Evolutionary conservation across 805 yeast genomes (phyloP).

Genomic region (Spathaspora girioi): DNA sequence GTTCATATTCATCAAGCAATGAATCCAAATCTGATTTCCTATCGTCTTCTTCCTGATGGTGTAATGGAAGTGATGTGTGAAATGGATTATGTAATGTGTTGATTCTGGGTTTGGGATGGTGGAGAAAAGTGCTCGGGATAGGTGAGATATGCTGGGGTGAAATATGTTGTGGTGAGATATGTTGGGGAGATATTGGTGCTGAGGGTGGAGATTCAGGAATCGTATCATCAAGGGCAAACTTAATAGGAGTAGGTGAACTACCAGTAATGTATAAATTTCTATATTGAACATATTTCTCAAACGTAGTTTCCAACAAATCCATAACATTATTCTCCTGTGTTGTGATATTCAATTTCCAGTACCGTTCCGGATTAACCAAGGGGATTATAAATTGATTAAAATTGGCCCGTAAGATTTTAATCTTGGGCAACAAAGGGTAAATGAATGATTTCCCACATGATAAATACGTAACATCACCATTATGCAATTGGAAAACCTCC

Average conservation of each 20-base stretch:
- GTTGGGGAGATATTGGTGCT: conserved; percentile 35
- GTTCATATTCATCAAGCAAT: conserved; percentile 42
- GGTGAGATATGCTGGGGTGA: not conserved
- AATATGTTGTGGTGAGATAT: not conserved
- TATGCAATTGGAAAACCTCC: conserved; percentile 56
- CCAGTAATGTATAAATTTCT: conserved; percentile 29
- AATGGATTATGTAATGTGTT: not conserved
- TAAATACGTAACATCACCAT: conserved; percentile 55
- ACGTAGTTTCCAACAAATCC: conserved; percentile 28
- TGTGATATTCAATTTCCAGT: conserved; percentile 55
- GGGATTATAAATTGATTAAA: conserved; percentile 54
- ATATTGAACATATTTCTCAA: conserved; percentile 39
- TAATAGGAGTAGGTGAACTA: not conserved
- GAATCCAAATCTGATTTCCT: conserved; percentile 34
- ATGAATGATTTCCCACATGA: conserved; percentile 65
- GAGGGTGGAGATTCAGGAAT: conserved; percentile 45
- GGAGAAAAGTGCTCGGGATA: not conserved
- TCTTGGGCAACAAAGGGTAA: conserved; percentile 68
- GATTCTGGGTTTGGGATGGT: not conserved
- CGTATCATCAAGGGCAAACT: not conserved
- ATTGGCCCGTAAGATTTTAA: conserved; percentile 52
- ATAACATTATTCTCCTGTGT: conserved; percentile 25
- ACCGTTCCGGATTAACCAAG: conserved; percentile 70
- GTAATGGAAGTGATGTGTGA: not conserved
- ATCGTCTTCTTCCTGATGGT: conserved; percentile 4